Evolutionary conservation across 768 basidiomycete species (phyloP).

Genomic region (Megacollybia marginata): DNA sequence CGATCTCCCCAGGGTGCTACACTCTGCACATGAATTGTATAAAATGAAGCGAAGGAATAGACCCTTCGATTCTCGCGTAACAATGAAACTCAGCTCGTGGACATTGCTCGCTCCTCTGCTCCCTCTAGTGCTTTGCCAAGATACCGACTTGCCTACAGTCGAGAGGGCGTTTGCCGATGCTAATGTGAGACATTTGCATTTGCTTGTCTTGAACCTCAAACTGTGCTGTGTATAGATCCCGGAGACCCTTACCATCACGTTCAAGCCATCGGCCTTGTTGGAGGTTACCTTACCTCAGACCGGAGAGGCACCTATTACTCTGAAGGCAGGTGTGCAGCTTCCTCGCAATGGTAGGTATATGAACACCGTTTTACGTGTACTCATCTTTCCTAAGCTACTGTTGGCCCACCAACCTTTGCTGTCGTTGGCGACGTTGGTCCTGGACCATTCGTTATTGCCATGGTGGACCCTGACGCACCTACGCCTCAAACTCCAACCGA

Average conservation of each 20-base stretch:
- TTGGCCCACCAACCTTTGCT: slow-evolving; percentile 26
- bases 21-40: too few relatives aligned
- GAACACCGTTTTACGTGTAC: neutral
- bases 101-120: too few relatives aligned
- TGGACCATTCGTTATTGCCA: slow-evolving; percentile 40
- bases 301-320: slow-evolving; percentile 12
- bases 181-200: neutral
- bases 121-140: neutral
- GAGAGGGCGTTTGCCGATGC: slow-evolving; percentile 1
- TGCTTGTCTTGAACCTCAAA: neutral
- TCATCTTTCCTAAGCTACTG: slow-evolving; percentile 22
- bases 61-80: too few relatives aligned
- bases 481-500: slow-evolving; percentile 36
- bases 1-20: too few relatives aligned
- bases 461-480: slow-evolving; percentile 44
- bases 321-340: slow-evolving; percentile 17
- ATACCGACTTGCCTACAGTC: neutral
- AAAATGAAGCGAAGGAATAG: too few relatives aligned
- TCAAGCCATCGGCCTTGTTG: slow-evolving; percentile 17
- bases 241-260: slow-evolving; percentile 11
- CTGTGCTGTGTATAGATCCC: slow-evolving; percentile 11
- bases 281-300: slow-evolving; percentile 19
- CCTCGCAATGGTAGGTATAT: slow-evolving; percentile 3
- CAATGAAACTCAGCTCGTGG: too few relatives aligned
- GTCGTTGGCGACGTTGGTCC: slow-evolving; percentile 14